These are phyloP conservation scores for Leishmania braziliensis DNA, from an alignment of 208 protist species.

Conservation along the genomic window DNA sequence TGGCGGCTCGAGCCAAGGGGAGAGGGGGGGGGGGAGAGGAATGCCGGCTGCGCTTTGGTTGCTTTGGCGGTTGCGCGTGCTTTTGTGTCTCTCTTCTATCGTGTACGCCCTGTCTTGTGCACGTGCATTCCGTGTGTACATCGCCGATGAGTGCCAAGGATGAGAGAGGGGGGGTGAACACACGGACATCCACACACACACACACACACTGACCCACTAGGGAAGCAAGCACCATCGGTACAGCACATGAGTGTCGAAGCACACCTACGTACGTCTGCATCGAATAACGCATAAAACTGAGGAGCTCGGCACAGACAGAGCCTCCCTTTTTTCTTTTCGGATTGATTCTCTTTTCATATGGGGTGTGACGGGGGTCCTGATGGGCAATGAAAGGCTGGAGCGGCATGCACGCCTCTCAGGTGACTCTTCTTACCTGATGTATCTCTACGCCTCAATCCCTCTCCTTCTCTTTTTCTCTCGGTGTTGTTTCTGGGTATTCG, in stretches of 20 bases:
- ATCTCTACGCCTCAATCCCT: background rate
- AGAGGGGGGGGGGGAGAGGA: background rate
- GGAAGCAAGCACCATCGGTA: background rate
- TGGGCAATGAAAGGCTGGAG: background rate
- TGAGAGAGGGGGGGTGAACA: background rate
- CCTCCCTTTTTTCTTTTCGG: background rate
- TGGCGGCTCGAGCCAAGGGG: background rate
- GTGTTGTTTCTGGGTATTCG: background rate
- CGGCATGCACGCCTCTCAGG: background rate
- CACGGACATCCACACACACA: background rate
- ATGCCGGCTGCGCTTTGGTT: background rate
- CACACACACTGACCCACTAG: background rate
- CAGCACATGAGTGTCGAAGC: background rate
- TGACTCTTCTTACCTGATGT: background rate
- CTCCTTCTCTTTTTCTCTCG: background rate
- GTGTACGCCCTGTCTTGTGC: background rate
- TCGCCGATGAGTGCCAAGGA: background rate
- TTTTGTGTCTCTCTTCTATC: slow-evolving; percentile 1
- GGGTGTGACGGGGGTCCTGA: background rate
- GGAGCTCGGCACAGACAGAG: background rate
- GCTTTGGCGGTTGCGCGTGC: background rate
- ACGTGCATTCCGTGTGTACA: background rate
- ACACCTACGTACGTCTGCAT: background rate
- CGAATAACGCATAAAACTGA: background rate
- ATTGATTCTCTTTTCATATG: slow-evolving; percentile 5